Percentiles rank a stretch among this genome's conserved stretches.
Evolutionary conservation across 1,139 yeast genomes (phyloP).

Genomic region (Geotrichum klebahnii): DNA sequence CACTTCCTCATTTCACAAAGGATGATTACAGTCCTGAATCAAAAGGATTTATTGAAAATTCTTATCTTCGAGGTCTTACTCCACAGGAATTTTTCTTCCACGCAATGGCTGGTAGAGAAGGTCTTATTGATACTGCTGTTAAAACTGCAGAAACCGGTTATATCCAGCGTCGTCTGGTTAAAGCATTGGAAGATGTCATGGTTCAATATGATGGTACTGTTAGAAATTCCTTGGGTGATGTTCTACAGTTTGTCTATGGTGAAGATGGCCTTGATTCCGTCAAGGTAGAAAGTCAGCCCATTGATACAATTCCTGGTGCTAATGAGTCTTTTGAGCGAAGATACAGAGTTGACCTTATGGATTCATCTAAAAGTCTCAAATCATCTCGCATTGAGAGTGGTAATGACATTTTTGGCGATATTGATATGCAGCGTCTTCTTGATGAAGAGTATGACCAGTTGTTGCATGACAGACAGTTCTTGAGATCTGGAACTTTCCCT

Average conservation of each 20-base stretch:
- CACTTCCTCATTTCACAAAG: conserved; percentile 95
- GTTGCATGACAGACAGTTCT: conserved; percentile 65
- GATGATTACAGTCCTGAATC: conserved; percentile 98
- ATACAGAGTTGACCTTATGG: conserved; percentile 84
- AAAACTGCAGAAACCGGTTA: conserved; percentile 99
- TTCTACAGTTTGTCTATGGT: conserved; percentile 94
- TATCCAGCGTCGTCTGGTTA: conserved; percentile 96
- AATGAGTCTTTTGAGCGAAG: conserved; percentile 76
- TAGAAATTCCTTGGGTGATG: conserved; percentile 93
- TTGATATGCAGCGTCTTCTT: conserved; percentile 70
- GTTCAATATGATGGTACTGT: conserved; percentile 98
- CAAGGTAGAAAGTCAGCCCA: conserved; percentile 94
- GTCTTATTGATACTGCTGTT: conserved; percentile 97
- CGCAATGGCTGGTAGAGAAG: conserved; percentile 99
- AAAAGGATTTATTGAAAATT: conserved; percentile 95
- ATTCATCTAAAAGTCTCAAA: conserved; percentile 55
- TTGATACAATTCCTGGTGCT: conserved; percentile 93
- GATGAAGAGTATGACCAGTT: conserved; percentile 84
- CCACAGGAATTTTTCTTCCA: conserved; percentile 99
- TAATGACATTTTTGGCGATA: conserved; percentile 85
- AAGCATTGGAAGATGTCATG: conserved; percentile 97
- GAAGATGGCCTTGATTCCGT: conserved; percentile 99
- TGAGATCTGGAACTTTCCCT: conserved; percentile 76
- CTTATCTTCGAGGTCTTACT: conserved; percentile 93
- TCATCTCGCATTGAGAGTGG: conserved; percentile 82